Evolutionary conservation across 2,329 filamentous ascomycete species (phyloP).

Genomic region (Aspergillus viridinutans): DNA sequence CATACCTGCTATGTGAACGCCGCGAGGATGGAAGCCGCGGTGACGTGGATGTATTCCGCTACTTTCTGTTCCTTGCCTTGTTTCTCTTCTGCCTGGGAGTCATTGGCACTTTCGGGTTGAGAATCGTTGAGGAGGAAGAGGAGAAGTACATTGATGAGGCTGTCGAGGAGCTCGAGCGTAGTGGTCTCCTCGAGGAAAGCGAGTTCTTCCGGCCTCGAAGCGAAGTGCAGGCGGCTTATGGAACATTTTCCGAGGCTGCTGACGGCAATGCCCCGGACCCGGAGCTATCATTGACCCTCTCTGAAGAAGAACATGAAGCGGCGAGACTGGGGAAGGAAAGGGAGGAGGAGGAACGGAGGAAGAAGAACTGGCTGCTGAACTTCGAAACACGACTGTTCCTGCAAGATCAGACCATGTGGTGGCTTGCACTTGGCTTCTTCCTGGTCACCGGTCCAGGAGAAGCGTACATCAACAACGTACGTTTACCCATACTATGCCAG

Average conservation of each 20-base stretch:
- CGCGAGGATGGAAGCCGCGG: slow-evolving; percentile 57
- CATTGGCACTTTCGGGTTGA: slow-evolving; percentile 68
- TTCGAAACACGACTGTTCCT: slow-evolving; percentile 84
- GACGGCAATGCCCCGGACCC: slow-evolving; percentile 39
- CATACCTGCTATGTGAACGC: slow-evolving; percentile 68
- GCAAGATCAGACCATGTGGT: slow-evolving; percentile 91
- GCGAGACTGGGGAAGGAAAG: slow-evolving; percentile 38
- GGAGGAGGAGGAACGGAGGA: slow-evolving; percentile 56
- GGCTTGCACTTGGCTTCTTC: slow-evolving; percentile 84
- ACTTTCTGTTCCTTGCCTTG: slow-evolving; percentile 78
- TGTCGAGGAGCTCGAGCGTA: slow-evolving; percentile 84
- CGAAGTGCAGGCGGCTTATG: slow-evolving; percentile 42
- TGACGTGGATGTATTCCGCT: slow-evolving; percentile 71
- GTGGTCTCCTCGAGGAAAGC: slow-evolving; percentile 69
- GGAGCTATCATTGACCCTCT: slow-evolving; percentile 25
- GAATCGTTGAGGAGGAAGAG: slow-evolving; percentile 74
- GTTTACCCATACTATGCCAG: slow-evolving; percentile 4
- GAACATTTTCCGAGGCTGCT: slow-evolving; percentile 39
- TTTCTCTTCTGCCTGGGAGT: slow-evolving; percentile 68
- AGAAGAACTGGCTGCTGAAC: slow-evolving; percentile 88
- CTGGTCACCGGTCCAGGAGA: slow-evolving; percentile 93
- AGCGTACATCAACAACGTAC: slow-evolving; percentile 87
- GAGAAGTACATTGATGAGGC: slow-evolving; percentile 79
- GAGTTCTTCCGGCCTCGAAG: slow-evolving; percentile 61
- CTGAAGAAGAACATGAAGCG: slow-evolving; percentile 29